Conservation (phyloP, 2,329 filamentous ascomycete genomes). For the Colletotrichum camelliae region DNA sequence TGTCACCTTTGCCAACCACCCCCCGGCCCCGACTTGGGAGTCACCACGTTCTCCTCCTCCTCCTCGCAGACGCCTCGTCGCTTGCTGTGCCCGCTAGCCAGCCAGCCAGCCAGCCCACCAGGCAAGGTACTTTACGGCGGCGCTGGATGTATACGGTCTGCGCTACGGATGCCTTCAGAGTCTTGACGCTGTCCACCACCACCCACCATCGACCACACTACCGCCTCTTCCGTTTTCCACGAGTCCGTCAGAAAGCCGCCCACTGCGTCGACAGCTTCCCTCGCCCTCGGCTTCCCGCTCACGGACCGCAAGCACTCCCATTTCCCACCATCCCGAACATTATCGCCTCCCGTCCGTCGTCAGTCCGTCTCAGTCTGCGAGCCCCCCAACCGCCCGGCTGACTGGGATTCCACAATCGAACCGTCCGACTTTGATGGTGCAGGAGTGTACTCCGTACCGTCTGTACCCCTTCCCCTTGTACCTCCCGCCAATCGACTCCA, state of each 20-base stretch:
- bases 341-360: constrained; percentile 4
- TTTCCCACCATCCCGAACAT: neutral
- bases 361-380: constrained; percentile 1
- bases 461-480: constrained; percentile 19
- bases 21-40: neutral
- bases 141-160: neutral
- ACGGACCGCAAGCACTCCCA: neutral
- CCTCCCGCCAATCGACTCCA: constrained; percentile 19
- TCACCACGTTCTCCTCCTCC: constrained; percentile 1
- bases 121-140: neutral
- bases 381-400: constrained; percentile 17
- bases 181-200: neutral
- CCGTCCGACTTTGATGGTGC: constrained; percentile 3
- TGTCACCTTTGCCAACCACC: constrained; percentile 13
- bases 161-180: neutral
- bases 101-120: neutral
- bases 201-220: neutral
- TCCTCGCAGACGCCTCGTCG: neutral
- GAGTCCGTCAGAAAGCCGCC: neutral
- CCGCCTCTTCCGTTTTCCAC: neutral
- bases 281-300: neutral
- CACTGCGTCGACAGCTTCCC: neutral
- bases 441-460: neutral
- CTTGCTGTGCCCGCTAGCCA: neutral
- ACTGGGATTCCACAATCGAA: constrained; percentile 15